These are phyloP conservation scores for Margaritispora aquatica DNA, from an alignment of 495 filamentous ascomycete species.

Conservation along the genomic window DNA sequence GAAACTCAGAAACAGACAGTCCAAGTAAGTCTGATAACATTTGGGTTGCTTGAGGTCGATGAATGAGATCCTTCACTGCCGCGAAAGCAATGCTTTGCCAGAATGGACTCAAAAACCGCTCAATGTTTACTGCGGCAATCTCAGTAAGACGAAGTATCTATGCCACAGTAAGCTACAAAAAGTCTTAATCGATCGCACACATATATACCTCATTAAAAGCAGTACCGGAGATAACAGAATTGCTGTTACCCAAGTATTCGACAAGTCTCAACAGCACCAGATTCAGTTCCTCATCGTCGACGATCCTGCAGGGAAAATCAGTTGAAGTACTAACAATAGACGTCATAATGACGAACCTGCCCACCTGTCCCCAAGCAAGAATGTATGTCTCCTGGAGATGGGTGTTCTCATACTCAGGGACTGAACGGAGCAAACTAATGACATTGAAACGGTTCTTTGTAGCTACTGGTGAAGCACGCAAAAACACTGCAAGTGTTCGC, in stretches of 20 bases:
- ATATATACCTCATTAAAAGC: constrained; percentile 70
- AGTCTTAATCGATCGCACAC: constrained; percentile 11
- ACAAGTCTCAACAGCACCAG: constrained; percentile 76
- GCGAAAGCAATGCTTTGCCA: constrained; percentile 76
- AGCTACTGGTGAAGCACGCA: constrained; percentile 41
- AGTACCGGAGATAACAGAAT: constrained; percentile 67
- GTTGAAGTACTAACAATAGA: background rate
- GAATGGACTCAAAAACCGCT: constrained; percentile 72
- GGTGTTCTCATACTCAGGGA: constrained; percentile 58
- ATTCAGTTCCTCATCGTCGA: constrained; percentile 74
- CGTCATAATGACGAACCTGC: constrained; percentile 25
- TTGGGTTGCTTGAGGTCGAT: constrained; percentile 74
- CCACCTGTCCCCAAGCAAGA: constrained; percentile 75
- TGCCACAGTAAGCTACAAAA: constrained; percentile 32
- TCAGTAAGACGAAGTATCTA: constrained; percentile 54
- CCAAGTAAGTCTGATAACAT: constrained; percentile 72
- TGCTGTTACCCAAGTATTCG: constrained; percentile 80
- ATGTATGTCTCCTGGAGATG: constrained; percentile 77
- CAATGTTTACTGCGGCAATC: constrained; percentile 48
- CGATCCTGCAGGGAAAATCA: constrained; percentile 33
- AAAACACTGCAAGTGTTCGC: constrained; percentile 58
- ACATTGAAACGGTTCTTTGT: constrained; percentile 60
- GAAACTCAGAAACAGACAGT: constrained; percentile 63
- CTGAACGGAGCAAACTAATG: constrained; percentile 59
- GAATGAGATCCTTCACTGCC: constrained; percentile 73